Conservation (phyloP, 2,329 filamentous ascomycete genomes). For the Dactylellina drechsleri region DNA sequence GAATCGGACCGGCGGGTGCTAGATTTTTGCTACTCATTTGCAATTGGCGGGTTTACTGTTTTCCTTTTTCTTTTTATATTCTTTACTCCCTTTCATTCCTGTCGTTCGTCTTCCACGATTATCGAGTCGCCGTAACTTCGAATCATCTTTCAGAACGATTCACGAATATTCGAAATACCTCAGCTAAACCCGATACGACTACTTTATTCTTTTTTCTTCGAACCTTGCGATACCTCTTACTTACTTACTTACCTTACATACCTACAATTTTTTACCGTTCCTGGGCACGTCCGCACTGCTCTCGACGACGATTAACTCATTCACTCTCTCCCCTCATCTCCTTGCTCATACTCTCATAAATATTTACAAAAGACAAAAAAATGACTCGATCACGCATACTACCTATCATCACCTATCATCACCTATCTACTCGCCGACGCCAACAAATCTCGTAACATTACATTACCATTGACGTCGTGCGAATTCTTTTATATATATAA, state of each 20-base stretch:
- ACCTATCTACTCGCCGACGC: too few relatives aligned
- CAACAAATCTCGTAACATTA: too few relatives aligned
- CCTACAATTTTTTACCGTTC: constrained; percentile 36
- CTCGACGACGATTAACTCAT: constrained; percentile 51
- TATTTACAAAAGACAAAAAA: too few relatives aligned
- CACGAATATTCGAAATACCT: too few relatives aligned
- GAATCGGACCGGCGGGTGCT: constrained; percentile 51
- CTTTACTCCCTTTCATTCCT: constrained; percentile 10
- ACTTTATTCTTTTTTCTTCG: constrained; percentile 34
- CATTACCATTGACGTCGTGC: too few relatives aligned
- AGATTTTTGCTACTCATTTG: constrained; percentile 38
- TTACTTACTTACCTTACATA: too few relatives aligned
- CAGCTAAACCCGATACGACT: constrained; percentile 16
- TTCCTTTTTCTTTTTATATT: constrained; percentile 29
- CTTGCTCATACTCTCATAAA: too few relatives aligned
- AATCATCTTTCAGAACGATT: constrained; percentile 13
- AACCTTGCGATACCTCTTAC: background rate
- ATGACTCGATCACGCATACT: too few relatives aligned
- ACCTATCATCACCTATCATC: too few relatives aligned
- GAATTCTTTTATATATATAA: too few relatives aligned
- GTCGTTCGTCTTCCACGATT: constrained; percentile 35
- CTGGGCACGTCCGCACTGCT: constrained; percentile 9
- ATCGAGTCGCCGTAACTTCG: background rate
- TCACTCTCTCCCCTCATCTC: constrained; percentile 26
- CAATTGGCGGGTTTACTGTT: constrained; percentile 27